Evolutionary conservation across 768 basidiomycete genomes (phyloP).

Genomic region (Royoungia palumana): DNA sequence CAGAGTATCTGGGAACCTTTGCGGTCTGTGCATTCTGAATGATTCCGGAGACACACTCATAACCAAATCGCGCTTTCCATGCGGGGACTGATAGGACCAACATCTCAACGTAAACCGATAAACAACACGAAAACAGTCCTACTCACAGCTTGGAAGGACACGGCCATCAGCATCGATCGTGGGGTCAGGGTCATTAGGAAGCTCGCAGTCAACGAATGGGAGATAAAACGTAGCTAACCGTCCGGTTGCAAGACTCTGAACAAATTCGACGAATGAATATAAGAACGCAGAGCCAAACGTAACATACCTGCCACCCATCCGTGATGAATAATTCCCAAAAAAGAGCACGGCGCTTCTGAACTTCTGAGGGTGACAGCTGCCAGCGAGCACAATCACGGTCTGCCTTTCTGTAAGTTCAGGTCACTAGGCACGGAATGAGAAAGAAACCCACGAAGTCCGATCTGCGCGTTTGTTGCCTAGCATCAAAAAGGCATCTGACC

Average conservation of each 20-base stretch:
- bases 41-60: conserved; percentile 62
- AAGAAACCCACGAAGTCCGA: conserved; percentile 59
- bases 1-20: conserved; percentile 57
- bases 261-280: background rate
- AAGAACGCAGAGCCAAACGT: background rate
- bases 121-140: background rate
- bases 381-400: conserved; percentile 74
- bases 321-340: conserved; percentile 77
- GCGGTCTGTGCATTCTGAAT: conserved; percentile 67
- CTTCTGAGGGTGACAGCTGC: conserved; percentile 56
- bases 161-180: conserved; percentile 58
- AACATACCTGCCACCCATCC: conserved; percentile 67
- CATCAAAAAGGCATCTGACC: background rate
- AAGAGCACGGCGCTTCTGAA: conserved; percentile 65
- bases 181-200: conserved; percentile 58
- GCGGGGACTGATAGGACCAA: conserved; percentile 45
- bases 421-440: background rate
- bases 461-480: conserved; percentile 34
- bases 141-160: conserved; percentile 57
- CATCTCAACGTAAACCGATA: background rate
- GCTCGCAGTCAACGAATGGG: conserved; percentile 69
- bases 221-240: conserved; percentile 65
- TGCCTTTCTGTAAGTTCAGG: conserved; percentile 29
- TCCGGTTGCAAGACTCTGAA: conserved; percentile 65
- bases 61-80: conserved; percentile 70